Evolutionary conservation across 176 grass and related monocot species (phyloP).

Genomic region (Hyparrhenia diplandra): DNA sequence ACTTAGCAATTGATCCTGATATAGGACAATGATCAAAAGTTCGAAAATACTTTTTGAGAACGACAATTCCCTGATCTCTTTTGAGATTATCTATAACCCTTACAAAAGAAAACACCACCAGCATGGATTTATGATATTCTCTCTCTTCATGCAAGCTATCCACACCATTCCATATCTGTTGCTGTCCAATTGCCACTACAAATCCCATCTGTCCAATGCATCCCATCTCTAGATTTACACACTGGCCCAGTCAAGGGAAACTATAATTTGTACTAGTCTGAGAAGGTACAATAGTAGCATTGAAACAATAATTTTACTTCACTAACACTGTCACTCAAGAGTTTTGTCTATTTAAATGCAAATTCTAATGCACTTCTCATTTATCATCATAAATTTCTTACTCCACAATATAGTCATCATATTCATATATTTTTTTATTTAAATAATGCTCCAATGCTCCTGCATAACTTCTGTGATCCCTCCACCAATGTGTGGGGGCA

Average conservation of each 20-base stretch:
- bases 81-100: background rate
- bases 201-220: background rate
- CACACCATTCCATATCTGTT: background rate
- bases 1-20: background rate
- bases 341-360: background rate
- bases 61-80: background rate
- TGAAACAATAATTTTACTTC: background rate
- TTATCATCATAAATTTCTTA: background rate
- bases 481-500: background rate
- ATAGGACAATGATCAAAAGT: background rate
- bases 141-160: background rate
- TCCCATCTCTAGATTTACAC: background rate
- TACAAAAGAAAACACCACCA: background rate
- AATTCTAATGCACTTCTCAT: background rate
- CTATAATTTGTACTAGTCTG: background rate
- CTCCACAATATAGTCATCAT: background rate
- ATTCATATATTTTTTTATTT: background rate
- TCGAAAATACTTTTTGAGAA: background rate
- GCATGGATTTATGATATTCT: background rate
- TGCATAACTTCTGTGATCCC: background rate
- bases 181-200: background rate
- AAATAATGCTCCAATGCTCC: background rate
- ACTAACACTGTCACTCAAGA: background rate
- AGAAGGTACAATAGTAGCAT: background rate
- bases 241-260: background rate